Base-by-base conservation (phyloP, 2,329 filamentous ascomycete genomes). In the Colletotrichum magnum region DNA sequence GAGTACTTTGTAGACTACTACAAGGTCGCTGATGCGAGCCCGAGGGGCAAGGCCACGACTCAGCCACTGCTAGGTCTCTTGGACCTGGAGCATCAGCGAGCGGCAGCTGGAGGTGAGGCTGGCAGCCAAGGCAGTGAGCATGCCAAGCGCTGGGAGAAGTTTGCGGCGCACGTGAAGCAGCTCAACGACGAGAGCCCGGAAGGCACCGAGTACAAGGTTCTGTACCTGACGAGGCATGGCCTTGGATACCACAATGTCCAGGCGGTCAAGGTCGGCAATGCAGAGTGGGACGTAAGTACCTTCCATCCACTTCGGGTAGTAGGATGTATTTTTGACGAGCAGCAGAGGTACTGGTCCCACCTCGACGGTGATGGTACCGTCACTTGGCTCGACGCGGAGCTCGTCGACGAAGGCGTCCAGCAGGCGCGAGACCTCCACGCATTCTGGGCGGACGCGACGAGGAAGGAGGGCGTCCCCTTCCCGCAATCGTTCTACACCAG, bases 181-280 rank as follows among this genome's bases (percentile, higher is more conserved):
- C 76, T 89, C 51, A 88, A 88, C 74, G 63, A 77, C 10, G 74
- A 80, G 6, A 79, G 80, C 3, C 77, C 81, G 0, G 72, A 77
- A 4, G 82, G 80, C 60, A 82, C 84, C n/a, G 76, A 75, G 15
- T 91, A 89, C 78, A 86, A 87, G 64, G 80, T 90, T 13, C 69
- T 90, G 12, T 83, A 80, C 69, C 78, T 89, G 66, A 88, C 86
- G 24, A 83, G 89, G 15, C 89, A 90, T 73, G 88, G 89, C 15
- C 80, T 88, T 72, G 88, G 88, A 26, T 79, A 75, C 60, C 81
- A 84, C 57, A 84, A 84, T 66, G 78, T 79, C 60, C 87, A 86
- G 62, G 85, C 89, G 72, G 79, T 81, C n/a, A 85, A 84, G 72
- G 89, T 89, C 66, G 88, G 88, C 48, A 88, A 84, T 0, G 81